Evolutionary conservation across 768 basidiomycete genomes (phyloP).

Genomic region (Pleurotus eryngii): DNA sequence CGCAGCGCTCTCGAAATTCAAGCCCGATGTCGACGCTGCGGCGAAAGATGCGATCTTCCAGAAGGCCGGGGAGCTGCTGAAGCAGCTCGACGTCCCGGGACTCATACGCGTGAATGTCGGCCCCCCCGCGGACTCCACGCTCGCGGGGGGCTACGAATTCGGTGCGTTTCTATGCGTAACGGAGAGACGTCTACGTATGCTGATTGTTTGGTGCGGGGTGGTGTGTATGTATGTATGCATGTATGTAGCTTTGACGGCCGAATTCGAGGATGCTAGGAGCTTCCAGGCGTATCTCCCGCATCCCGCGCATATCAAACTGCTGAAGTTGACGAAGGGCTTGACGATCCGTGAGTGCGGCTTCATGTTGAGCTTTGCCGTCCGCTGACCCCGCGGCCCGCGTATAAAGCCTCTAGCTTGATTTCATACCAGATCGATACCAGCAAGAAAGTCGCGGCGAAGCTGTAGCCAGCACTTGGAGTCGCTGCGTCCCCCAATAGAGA

Average conservation of each 20-base stretch:
- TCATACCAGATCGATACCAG: constrained; percentile 6
- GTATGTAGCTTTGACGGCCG: constrained; percentile 1
- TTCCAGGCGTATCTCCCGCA: constrained; percentile 5
- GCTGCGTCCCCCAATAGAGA: too few species aligned
- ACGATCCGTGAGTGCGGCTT: not conserved
- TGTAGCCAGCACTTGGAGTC: too few species aligned
- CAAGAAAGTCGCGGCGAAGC: not conserved
- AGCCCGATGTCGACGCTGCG: not conserved
- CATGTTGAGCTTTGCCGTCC: not conserved
- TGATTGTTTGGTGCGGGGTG: not conserved
- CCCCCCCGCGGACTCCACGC: not conserved
- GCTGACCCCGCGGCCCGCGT: too few species aligned
- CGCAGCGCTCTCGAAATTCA: constrained; percentile 1
- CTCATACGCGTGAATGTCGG: not conserved
- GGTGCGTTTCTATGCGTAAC: not conserved
- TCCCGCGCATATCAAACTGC: not conserved
- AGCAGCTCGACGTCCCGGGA: not conserved
- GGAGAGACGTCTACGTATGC: not conserved
- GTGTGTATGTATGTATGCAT: not conserved
- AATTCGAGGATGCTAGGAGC: constrained; percentile 1
- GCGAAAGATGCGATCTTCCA: not conserved
- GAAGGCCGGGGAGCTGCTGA: not conserved
- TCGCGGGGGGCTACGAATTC: not conserved
- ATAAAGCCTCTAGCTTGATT: constrained; percentile 4
- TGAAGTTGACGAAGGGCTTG: not conserved